Evolutionary conservation across 2,329 filamentous ascomycete species (phyloP), one percentile per base, ranked within the genome.

Genomic region (Epichloe uncinata): DNA sequence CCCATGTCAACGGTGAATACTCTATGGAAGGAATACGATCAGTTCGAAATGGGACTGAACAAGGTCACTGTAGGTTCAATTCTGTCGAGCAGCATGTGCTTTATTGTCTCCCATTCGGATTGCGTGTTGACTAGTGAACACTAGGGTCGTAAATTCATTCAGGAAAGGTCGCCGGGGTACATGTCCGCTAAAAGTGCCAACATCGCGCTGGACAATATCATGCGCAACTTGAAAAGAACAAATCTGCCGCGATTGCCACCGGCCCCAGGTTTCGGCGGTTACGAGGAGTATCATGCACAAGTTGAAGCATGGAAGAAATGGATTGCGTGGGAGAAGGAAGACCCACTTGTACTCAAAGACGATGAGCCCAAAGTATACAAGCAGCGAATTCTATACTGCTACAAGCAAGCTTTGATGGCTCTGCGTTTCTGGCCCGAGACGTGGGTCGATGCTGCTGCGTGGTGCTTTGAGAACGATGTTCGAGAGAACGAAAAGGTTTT

Each of bases 11-110:
- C 84, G 34, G 80, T 95, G 45, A 87, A 91, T 60, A 78, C 77
- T 48, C 71, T 98, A 13, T 98, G 93, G 94, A 95, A 94, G 64
- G 91, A 98, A 61, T 98, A 98, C 62, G 90, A 97, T 64, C 83
- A 87, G 57, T 98, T 98, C 61, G 93, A 98, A 68, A 89, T 93
- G 79, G 81, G 84, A 5, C 69, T 96, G 52, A 96, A 96, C 72
- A 97, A 95, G 67, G 79, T 88, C 56, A 94, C 89, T 41, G 87
- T 90, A 74, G 62, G 78, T 69, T 18, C n/a, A 9, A 43, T 26
- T 13, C 13, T 11, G n/a, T 15, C 3, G 12, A 6, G 12, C 20
- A 12, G 20, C 26, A 33, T 9, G 5, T 26, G 16, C 6, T 30
- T 3, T 11, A 6, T 16, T 45, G 5, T 11, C 16, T 37, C 3